A percentile compares a stretch with the other conserved stretches of the same genome.
Conservation (phyloP, 2,329 filamentous ascomycete genomes). For the Blumeria hordei region DNA sequence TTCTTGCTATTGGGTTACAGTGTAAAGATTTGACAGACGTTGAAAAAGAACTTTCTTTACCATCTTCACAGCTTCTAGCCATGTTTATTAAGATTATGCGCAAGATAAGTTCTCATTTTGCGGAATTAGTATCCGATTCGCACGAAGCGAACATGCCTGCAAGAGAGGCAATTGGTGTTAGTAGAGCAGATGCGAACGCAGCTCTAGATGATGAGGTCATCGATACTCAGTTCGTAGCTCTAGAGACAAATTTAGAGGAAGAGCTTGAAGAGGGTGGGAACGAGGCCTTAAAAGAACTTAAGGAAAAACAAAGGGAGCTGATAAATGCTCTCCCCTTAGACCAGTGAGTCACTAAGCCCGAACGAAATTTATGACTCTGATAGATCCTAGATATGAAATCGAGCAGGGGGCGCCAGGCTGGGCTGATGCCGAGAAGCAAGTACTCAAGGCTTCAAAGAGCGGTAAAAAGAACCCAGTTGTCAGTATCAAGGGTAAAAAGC, state of each 20-base stretch:
- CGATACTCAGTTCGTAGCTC: slow-evolving; percentile 41
- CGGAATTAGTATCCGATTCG: slow-evolving; percentile 47
- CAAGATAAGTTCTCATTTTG: slow-evolving; percentile 64
- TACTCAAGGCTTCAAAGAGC: slow-evolving; percentile 29
- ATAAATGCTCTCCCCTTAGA: slow-evolving; percentile 82
- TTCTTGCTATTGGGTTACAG: slow-evolving; percentile 79
- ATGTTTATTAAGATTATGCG: slow-evolving; percentile 95
- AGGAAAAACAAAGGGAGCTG: slow-evolving; percentile 61
- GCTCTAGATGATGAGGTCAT: slow-evolving; percentile 46
- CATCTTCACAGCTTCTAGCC: slow-evolving; percentile 58
- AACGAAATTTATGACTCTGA: slow-evolving; percentile 8
- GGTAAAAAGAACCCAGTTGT: slow-evolving; percentile 40
- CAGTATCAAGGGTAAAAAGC: slow-evolving; percentile 55
- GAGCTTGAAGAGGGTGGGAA: slow-evolving; percentile 69
- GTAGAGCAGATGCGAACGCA: slow-evolving; percentile 31
- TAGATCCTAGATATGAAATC: slow-evolving; percentile 31
- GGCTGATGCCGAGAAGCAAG: slow-evolving; percentile 53
- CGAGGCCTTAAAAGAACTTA: slow-evolving; percentile 44
- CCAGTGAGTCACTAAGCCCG: slow-evolving; percentile 30
- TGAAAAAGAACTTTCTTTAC: slow-evolving; percentile 53
- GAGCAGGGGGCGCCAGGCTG: slow-evolving; percentile 36
- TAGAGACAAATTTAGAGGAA: slow-evolving; percentile 49
- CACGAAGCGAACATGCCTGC: slow-evolving; percentile 41
- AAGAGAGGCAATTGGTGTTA: slow-evolving; percentile 30
- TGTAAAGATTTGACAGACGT: slow-evolving; percentile 65